Percentiles rank a stretch among this genome's conserved stretches.
Conservation (phyloP, 2,329 filamentous ascomycete species). For the Tolypocladium pustulatum region DNA sequence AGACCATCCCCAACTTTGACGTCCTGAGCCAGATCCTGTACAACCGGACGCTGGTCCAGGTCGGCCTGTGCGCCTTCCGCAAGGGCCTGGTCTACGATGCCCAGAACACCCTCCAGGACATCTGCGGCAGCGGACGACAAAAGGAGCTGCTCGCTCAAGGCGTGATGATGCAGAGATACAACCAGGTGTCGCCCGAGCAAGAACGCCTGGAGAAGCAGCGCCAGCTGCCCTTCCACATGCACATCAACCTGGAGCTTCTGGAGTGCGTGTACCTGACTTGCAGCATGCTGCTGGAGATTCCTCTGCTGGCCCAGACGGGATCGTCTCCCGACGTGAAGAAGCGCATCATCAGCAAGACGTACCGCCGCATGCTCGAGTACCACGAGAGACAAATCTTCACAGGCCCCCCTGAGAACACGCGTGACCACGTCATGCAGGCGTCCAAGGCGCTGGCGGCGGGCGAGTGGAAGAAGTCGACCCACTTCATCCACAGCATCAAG, state of each 20-base stretch:
- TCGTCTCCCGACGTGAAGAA: slow-evolving; percentile 96
- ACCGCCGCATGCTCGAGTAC: slow-evolving; percentile 98
- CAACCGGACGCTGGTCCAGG: slow-evolving; percentile 95
- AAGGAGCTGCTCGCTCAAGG: slow-evolving; percentile 97
- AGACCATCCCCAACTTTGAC: slow-evolving; percentile 94
- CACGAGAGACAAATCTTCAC: slow-evolving; percentile 99
- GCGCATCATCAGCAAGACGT: slow-evolving; percentile 97
- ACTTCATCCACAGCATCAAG: slow-evolving; percentile 95
- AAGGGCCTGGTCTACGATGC: slow-evolving; percentile 95
- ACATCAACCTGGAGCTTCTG: slow-evolving; percentile 97
- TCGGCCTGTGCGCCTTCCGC: slow-evolving; percentile 96
- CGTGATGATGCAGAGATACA: slow-evolving; percentile 96
- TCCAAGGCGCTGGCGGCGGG: slow-evolving; percentile 93
- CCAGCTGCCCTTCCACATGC: slow-evolving; percentile 99
- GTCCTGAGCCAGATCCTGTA: slow-evolving; percentile 96
- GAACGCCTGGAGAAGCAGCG: slow-evolving; percentile 95
- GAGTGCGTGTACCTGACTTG: slow-evolving; percentile 98
- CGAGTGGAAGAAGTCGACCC: slow-evolving; percentile 95
- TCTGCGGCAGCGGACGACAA: slow-evolving; percentile 92
- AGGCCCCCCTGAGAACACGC: slow-evolving; percentile 94
- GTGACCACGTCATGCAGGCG: slow-evolving; percentile 98
- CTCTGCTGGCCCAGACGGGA: slow-evolving; percentile 89
- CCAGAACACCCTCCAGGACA: slow-evolving; percentile 94
- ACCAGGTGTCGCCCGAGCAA: slow-evolving; percentile 92
- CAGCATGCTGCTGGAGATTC: slow-evolving; percentile 98